phyloP scores from a whole-genome alignment of 1,284 basidiomycete species.

The Moesziomyces parantarcticus region DNA sequence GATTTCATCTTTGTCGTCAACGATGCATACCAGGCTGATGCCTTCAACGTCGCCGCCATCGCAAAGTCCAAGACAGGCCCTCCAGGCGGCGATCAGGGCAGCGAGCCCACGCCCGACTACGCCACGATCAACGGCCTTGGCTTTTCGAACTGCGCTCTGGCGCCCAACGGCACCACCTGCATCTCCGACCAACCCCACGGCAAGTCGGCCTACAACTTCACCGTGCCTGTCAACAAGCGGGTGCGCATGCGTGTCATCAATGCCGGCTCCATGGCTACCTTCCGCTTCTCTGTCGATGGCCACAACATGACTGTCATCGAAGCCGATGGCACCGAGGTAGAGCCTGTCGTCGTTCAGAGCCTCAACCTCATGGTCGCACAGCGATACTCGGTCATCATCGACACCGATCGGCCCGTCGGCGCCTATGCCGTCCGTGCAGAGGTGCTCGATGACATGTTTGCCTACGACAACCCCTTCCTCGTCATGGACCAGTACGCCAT shows the following conservation, averaged over 20 bases:
- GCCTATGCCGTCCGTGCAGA: conserved; percentile 62
- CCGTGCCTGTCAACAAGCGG: conserved; percentile 65
- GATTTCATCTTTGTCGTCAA: conserved; percentile 56
- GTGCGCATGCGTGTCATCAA: conserved; percentile 73
- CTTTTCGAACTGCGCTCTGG: conserved; percentile 62
- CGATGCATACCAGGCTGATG: conserved; percentile 56
- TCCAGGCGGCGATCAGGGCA: conserved; percentile 47
- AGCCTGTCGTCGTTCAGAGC: conserved; percentile 68
- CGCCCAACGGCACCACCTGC: conserved; percentile 49
- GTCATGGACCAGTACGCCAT: conserved; percentile 67
- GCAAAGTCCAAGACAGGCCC: conserved; percentile 38
- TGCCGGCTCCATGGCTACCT: conserved; percentile 42
- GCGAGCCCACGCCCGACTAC: conserved; percentile 68
- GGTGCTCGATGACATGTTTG: conserved; percentile 69
- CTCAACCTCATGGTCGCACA: conserved; percentile 71
- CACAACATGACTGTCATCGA: conserved; percentile 72
- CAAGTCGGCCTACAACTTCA: conserved; percentile 36
- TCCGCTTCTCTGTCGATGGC: conserved; percentile 70
- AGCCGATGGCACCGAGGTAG: conserved; percentile 71
- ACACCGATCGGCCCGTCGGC: conserved; percentile 35
- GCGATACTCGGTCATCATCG: conserved; percentile 71
- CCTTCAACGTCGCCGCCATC: conserved; percentile 53
- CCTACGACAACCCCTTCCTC: conserved; percentile 67
- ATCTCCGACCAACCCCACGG: conserved; percentile 37
- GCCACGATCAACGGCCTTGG: conserved; percentile 72